Percentiles rank a stretch among this genome's conserved stretches.
These are phyloP conservation scores for Globomyces sp. DNA, from an alignment of 371 early-diverging fungal species.

Conservation along the genomic window DNA sequence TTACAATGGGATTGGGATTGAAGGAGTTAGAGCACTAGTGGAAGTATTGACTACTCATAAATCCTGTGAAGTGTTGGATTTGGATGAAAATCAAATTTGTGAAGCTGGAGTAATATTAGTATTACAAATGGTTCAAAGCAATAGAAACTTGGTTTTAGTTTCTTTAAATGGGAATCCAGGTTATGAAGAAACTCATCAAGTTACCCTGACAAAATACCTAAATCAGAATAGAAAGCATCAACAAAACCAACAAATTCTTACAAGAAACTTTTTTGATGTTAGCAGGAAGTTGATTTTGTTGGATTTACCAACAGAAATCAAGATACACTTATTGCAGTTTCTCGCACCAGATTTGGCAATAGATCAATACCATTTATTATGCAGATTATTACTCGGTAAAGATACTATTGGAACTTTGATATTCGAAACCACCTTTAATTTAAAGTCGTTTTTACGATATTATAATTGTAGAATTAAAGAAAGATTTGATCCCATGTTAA, in stretches of 20 bases:
- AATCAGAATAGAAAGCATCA: not conserved
- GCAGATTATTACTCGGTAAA: no score
- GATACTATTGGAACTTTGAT: no score
- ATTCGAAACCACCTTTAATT: no score
- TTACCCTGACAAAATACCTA: not conserved
- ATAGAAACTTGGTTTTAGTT: not conserved
- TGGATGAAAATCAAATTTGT: constrained; percentile 12
- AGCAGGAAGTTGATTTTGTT: not conserved
- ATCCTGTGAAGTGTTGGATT: not conserved
- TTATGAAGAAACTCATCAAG: not conserved
- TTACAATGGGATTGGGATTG: no score
- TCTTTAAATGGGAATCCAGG: constrained; percentile 14
- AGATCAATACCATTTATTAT: no score
- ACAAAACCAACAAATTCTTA: not conserved
- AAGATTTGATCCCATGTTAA: no score
- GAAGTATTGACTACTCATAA: no score
- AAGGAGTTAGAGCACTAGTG: no score
- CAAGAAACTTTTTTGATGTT: not conserved
- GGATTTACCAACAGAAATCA: constrained; percentile 13
- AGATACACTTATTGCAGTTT: constrained; percentile 6
- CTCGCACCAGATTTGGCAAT: not conserved
- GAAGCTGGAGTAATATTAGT: not conserved
- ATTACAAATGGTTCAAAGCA: not conserved
- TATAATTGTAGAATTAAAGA: no score
- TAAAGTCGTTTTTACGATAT: no score